Conservation (phyloP, 495 filamentous ascomycete species). For the Cairneyella variabilis region DNA sequence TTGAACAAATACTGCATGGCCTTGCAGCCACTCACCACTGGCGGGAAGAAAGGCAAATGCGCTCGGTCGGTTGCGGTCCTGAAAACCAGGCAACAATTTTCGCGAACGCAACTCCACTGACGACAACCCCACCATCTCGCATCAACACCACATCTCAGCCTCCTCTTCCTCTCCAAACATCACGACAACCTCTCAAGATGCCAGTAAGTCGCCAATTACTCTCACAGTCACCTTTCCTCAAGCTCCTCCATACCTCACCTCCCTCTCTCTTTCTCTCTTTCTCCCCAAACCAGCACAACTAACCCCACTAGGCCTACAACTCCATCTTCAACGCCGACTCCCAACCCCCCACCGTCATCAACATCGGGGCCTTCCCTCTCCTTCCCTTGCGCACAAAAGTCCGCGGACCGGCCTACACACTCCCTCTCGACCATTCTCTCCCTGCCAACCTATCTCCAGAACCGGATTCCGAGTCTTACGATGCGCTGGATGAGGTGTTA, state of each 20-base stretch:
- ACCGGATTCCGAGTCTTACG: constrained; percentile 83
- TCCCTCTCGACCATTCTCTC: constrained; percentile 61
- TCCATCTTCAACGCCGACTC: constrained; percentile 85
- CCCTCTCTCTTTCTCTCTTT: neutral
- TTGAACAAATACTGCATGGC: too few relatives aligned
- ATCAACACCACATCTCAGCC: neutral
- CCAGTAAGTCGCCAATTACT: neutral
- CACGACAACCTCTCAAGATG: neutral
- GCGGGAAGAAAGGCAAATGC: too few relatives aligned
- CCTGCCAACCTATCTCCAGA: constrained; percentile 69
- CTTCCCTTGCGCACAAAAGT: constrained; percentile 89
- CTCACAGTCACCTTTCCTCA: neutral
- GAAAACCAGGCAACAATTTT: too few relatives aligned
- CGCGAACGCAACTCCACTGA: too few relatives aligned
- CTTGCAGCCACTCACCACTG: too few relatives aligned
- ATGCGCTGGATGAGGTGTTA: constrained; percentile 90
- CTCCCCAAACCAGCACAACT: neutral
- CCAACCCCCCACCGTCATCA: constrained; percentile 9
- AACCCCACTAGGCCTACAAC: constrained; percentile 69
- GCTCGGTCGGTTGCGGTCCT: too few relatives aligned
- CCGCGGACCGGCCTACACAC: constrained; percentile 85
- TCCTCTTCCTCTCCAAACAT: neutral
- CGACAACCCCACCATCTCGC: neutral
- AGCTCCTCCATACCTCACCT: neutral
- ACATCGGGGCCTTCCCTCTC: constrained; percentile 85